Percentiles rank a stretch among this genome's conserved stretches.
Conservation (phyloP, 495 filamentous ascomycete species). For the Lasiosphaeria miniovina region DNA sequence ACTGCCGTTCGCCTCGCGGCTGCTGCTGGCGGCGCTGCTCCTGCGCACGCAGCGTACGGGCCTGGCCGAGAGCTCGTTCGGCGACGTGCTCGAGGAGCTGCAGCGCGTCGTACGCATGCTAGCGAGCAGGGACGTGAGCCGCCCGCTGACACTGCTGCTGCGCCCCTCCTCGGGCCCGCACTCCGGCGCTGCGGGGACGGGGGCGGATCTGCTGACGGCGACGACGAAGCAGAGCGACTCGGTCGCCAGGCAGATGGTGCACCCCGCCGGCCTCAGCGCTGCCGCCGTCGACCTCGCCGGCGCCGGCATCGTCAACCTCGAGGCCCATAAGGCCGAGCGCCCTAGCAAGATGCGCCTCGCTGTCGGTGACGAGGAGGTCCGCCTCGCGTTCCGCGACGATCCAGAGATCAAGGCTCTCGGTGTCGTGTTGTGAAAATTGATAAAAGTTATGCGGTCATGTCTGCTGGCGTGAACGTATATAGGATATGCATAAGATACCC, state of each 20-base stretch:
- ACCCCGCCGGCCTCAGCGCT: constrained; percentile 64
- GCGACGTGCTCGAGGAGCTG: constrained; percentile 91
- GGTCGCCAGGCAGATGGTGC: constrained; percentile 17
- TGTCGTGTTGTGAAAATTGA: constrained; percentile 34
- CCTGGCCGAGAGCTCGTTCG: constrained; percentile 78
- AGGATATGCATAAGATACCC: too few species aligned
- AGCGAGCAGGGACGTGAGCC: constrained; percentile 52
- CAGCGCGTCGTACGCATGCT: constrained; percentile 62
- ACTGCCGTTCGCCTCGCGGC: constrained; percentile 75
- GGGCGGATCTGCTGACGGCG: not conserved
- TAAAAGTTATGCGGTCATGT: too few species aligned
- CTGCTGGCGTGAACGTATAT: too few species aligned
- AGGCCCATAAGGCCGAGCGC: constrained; percentile 73
- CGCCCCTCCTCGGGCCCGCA: constrained; percentile 7
- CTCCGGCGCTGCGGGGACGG: too few species aligned
- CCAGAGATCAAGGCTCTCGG: constrained; percentile 75
- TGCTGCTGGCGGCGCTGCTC: constrained; percentile 79
- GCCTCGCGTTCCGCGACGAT: constrained; percentile 83
- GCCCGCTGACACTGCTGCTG: constrained; percentile 34
- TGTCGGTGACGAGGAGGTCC: constrained; percentile 86
- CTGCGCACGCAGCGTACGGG: constrained; percentile 78
- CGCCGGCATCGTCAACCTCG: constrained; percentile 80
- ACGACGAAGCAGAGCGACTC: constrained; percentile 11
- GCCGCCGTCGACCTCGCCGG: constrained; percentile 81
- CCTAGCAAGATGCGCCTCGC: constrained; percentile 82